Base-by-base conservation (phyloP, 495 filamentous ascomycete species). In the Aspergillus sclerotiicarbonarius region DNA sequence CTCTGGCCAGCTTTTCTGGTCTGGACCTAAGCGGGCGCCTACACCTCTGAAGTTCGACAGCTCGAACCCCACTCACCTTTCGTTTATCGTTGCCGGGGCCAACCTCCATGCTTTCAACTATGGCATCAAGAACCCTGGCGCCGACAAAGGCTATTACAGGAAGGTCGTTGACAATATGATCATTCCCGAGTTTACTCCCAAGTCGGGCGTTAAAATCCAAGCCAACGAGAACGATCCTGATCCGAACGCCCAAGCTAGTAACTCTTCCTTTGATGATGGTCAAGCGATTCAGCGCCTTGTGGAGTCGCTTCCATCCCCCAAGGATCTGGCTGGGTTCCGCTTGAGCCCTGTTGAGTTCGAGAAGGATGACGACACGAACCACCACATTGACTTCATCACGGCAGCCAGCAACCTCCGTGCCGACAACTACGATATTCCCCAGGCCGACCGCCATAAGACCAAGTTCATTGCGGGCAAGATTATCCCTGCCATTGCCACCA, bases 401-500 rank as follows among this genome's bases (percentile, higher is more conserved):
- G 91, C 91, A 1, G 91, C 92, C 54, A 96, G 91, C 79, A 99
- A 99, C 72, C 81, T 98, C 32, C 90, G 95, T 50, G 95, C 95
- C 7, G 88, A 96, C 67, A 99, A 99, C 72, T 99, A 99, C 81
- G 91, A 90, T 56, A 99, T 99, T 63, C 82, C 88, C 60, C 83
- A 86, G 59, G 92, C 95, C 0, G 92, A 99, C 67, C 83, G 90
- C 53, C 95, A 97, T 81, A 92, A 92, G 83, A 99, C 92, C 55
- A 99, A 99, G 76, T 97, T 98, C 75, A 98, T 99, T 74, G 95
- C 95, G 21, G 95, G 95, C 69, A 99, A 98, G 82, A 99, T 99
- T 64, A 98, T 99, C 63, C 95, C 95, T 32, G 95, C 95, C 44
- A 99, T 99, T 75, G 95, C 92, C 54, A 98, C 94, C 13, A 96